Evolutionary conservation across 805 yeast species (phyloP).

Genomic region (Dipodascus geniculatus): DNA sequence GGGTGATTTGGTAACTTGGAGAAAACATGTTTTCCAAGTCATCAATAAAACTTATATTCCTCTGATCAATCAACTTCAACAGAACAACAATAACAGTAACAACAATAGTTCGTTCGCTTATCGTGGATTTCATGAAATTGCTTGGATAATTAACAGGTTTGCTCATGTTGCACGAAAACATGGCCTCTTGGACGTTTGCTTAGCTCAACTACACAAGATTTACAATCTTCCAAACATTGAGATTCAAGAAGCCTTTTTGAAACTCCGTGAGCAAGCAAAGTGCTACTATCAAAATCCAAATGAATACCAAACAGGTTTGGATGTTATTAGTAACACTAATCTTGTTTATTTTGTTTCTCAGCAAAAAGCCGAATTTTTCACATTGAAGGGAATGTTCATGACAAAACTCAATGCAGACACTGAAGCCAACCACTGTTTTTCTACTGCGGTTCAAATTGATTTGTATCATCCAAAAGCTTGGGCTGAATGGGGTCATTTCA

Average conservation of each 20-base stretch:
- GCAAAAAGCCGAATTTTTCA: slow-evolving; percentile 96
- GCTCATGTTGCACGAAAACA: slow-evolving; percentile 98
- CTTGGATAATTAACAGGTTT: slow-evolving; percentile 96
- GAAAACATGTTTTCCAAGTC: slow-evolving; percentile 96
- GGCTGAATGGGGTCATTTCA: slow-evolving; percentile 99
- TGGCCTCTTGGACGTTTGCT: slow-evolving; percentile 93
- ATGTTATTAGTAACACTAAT: slow-evolving; percentile 93
- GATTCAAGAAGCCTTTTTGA: slow-evolving; percentile 94
- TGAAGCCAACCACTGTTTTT: slow-evolving; percentile 96
- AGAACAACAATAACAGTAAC: slow-evolving; percentile 31
- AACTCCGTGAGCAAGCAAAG: slow-evolving; percentile 92
- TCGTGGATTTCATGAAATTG: slow-evolving; percentile 96
- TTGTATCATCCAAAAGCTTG: slow-evolving; percentile 92
- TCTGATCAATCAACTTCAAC: slow-evolving; percentile 39
- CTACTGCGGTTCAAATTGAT: slow-evolving; percentile 95
- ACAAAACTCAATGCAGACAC: slow-evolving; percentile 83
- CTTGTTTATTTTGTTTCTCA: slow-evolving; percentile 93
- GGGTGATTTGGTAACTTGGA: slow-evolving; percentile 97
- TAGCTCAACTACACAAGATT: slow-evolving; percentile 82
- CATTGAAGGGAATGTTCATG: slow-evolving; percentile 94
- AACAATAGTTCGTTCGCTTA: slow-evolving; percentile 73
- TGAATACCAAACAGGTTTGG: slow-evolving; percentile 89
- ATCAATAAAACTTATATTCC: slow-evolving; percentile 92
- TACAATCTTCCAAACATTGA: slow-evolving; percentile 95
- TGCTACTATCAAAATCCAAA: slow-evolving; percentile 89